Base-by-base conservation (phyloP, 2,329 filamentous ascomycete genomes). In the Capronia americana region DNA sequence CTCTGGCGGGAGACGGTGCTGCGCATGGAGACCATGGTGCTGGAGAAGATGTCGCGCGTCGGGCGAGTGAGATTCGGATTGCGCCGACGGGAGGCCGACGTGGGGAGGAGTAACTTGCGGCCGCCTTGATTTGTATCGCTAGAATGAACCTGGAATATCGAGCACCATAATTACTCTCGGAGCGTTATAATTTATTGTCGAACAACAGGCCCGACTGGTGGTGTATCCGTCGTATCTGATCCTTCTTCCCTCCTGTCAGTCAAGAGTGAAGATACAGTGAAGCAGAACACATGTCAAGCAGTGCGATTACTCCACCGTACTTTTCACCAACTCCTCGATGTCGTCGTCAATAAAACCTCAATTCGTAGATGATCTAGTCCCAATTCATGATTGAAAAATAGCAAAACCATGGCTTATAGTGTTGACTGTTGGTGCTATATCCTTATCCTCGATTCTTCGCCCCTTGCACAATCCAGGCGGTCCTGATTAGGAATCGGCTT, bases 1-100 rank as follows among this genome's bases (percentile, higher is more conserved):
- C 71, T 82, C 57, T 80, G 79, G 57, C 73, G 79, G 0, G 82
- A 84, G 70, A 80, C 78, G 0, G 82, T 83, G 1, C 62, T 83
- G 34, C 73, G 81, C 1, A 75, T 83, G 53, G 77, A 79, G 30
- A 80, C 81, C 0, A 61, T 72, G 17, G 76, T 78, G 6, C 73
- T 78, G 17, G 75, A 79, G 24, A 70, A 71, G 17, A 79, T 82
- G 77, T 70, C 72, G 6, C 70, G 77, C 5, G 72, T 81, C 5
- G 69, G 72, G 50, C 64, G 75, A 24, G 72, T 78, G 48, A 66
- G 74, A 23, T 67, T 79, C 8, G 79, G 79, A 24, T 12, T 68
- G 58, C 59, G 66, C 57, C 38, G 59, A 51, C 44, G 60, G 24
- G 26, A 56, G 24, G 8, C 3, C 4, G 50, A 55, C 12, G 20